Base-by-base conservation (phyloP, 495 filamentous ascomycete genomes). In the Penicillium desertorum region DNA sequence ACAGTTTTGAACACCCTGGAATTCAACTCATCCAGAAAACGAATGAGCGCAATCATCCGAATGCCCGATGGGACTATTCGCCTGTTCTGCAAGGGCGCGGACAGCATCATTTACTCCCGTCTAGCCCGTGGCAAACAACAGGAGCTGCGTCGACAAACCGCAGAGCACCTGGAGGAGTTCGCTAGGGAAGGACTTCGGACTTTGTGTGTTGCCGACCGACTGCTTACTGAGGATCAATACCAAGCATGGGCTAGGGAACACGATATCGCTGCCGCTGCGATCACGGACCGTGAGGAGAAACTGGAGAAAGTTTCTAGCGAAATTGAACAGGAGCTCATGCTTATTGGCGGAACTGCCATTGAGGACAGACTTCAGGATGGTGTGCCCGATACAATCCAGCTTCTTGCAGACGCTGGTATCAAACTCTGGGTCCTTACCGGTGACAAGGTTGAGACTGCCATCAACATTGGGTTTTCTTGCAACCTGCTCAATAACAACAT, bases 361-460 rank as follows among this genome's bases (percentile, higher is more conserved):
- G 95, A 99, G 70, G 95, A 99, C 79, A 84, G 92, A 69, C 79
- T 99, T 43, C 95, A 99, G 71, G 94, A 98, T 62, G 95, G 94
- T 59, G 95, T 99, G 14, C 95, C 95, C 10, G 95, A 97, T 64
- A 93, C 95, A 3, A 99, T 99, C 62, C 89, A 88, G 54, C 75
- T 99, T 47, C 85, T 99, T 52, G 93, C 88, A 39, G 86, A 91
- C 56, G 95, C 95, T 48, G 95, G 95, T 58, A 97, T 99, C 74
- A 99, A 99, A 69, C 83, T 99, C n/a, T 99, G 95, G 95, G 95
- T 99, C 55, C 77, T 99, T 45, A 99, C 95, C 32, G 95, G 95
- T 54, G 95, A 99, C 78, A 99, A 97, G 74, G 93, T 98, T 46
- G 95, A 98, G 73, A 99, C 95, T 46, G 95, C 95, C 42, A 98